phyloP scores from a whole-genome alignment of 331 rosid species.

The Saraca asoca region DNA sequence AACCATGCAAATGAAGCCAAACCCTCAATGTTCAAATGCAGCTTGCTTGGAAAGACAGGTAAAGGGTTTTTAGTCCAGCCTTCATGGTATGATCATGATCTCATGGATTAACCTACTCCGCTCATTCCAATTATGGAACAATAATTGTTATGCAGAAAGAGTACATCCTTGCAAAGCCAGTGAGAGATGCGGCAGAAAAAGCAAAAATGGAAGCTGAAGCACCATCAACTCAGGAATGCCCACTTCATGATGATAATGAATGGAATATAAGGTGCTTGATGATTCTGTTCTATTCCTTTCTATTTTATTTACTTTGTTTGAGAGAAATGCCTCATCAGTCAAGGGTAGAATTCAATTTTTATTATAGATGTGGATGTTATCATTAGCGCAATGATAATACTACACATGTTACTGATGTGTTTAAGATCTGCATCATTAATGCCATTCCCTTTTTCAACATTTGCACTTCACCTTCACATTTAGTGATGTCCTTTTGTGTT shows the following conservation, averaged over 20 bases:
- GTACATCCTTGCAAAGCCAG: slow-evolving; percentile 70
- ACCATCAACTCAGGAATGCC: slow-evolving; percentile 54
- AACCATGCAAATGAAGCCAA: slow-evolving; percentile 98
- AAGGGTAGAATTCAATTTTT: neutral
- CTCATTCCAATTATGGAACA: slow-evolving; percentile 29
- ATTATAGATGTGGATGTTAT: too few species aligned
- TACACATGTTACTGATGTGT: neutral
- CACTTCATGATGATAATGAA: slow-evolving; percentile 84
- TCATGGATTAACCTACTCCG: slow-evolving; percentile 2
- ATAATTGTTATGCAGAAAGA: slow-evolving; percentile 58
- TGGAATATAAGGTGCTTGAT: slow-evolving; percentile 86
- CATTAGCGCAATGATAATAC: too few species aligned
- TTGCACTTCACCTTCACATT: too few species aligned
- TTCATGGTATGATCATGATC: slow-evolving; percentile 16
- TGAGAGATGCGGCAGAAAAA: slow-evolving; percentile 87
- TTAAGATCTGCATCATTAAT: neutral
- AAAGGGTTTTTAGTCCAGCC: slow-evolving; percentile 30
- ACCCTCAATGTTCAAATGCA: slow-evolving; percentile 91
- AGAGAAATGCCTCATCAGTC: slow-evolving; percentile 21
- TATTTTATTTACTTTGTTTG: neutral
- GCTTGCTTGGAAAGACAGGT: slow-evolving; percentile 89
- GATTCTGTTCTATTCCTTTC: slow-evolving; percentile 4
- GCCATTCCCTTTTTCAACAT: slow-evolving; percentile 9
- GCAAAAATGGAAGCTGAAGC: slow-evolving; percentile 77
- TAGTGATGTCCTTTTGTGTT: slow-evolving; percentile 4